Conservation (phyloP, 331 rosid genomes). For the Spiraea crenata region DNA sequence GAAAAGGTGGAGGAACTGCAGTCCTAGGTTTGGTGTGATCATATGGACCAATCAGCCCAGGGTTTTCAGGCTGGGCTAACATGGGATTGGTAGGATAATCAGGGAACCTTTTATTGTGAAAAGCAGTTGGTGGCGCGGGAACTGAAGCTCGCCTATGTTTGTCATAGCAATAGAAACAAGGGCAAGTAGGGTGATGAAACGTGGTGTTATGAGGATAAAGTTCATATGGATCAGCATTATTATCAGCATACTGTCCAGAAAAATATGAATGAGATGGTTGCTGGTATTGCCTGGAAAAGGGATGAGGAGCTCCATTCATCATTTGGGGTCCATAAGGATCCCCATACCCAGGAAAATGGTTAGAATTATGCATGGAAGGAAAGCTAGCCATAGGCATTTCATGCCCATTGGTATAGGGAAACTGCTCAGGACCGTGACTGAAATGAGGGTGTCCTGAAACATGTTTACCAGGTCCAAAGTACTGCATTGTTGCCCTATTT, state of each 20-base stretch:
- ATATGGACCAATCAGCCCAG: slow-evolving; percentile 44
- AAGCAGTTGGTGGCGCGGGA: slow-evolving; percentile 48
- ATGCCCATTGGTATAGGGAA: slow-evolving; percentile 53
- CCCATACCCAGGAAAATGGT: slow-evolving; percentile 54
- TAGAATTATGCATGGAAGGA: slow-evolving; percentile 59
- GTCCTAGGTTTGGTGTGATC: slow-evolving; percentile 53
- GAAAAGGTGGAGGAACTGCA: slow-evolving; percentile 41
- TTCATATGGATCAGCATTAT: slow-evolving; percentile 47
- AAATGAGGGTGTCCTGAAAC: slow-evolving; percentile 50
- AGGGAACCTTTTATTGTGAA: slow-evolving; percentile 52
- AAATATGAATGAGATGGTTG: slow-evolving; percentile 61
- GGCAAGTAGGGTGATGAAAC: slow-evolving; percentile 71
- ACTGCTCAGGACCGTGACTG: slow-evolving; percentile 51
- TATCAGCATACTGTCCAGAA: slow-evolving; percentile 53
- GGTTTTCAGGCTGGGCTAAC: slow-evolving; percentile 50
- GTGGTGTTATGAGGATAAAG: slow-evolving; percentile 47
- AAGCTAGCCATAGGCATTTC: slow-evolving; percentile 48
- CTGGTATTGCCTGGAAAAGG: slow-evolving; percentile 45
- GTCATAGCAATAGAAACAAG: slow-evolving; percentile 70
- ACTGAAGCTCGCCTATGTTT: slow-evolving; percentile 46
- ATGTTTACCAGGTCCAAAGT: slow-evolving; percentile 48
- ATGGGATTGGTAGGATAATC: slow-evolving; percentile 53
- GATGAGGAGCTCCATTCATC: slow-evolving; percentile 48
- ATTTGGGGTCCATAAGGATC: slow-evolving; percentile 63
- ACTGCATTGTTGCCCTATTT: slow-evolving; percentile 51